phyloP scores from a whole-genome alignment of 148 eudicot genomes.

The Persicaria tinctoria region DNA sequence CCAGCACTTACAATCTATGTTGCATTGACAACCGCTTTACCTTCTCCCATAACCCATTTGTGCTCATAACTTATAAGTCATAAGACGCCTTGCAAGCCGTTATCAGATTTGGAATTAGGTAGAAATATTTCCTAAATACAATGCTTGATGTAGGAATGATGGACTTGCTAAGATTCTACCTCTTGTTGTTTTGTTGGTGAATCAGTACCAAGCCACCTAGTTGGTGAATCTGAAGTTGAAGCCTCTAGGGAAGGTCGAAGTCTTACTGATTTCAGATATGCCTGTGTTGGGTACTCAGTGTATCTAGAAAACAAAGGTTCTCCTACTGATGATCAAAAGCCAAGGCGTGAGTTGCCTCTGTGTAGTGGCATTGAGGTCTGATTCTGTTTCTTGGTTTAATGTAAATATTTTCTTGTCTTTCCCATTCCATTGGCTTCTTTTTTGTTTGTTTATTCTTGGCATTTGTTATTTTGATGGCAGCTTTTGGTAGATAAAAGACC shows the following conservation, averaged over 20 bases:
- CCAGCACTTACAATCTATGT: too few relatives aligned
- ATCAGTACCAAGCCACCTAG: slow-evolving; percentile 62
- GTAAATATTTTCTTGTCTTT: not conserved
- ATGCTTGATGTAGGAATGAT: not conserved
- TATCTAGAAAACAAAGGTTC: slow-evolving; percentile 43
- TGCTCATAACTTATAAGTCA: too few relatives aligned
- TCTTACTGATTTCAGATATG: slow-evolving; percentile 67
- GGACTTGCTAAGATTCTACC: slow-evolving; percentile 7
- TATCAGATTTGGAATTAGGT: not conserved
- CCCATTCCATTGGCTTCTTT: not conserved
- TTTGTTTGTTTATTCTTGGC: not conserved
- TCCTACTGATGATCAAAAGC: slow-evolving; percentile 28
- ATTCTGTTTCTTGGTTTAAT: slow-evolving; percentile 9
- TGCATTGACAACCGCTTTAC: too few relatives aligned
- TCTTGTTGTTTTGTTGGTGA: slow-evolving; percentile 19
- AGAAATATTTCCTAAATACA: not conserved
- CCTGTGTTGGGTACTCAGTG: slow-evolving; percentile 85
- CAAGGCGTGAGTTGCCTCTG: slow-evolving; percentile 55
- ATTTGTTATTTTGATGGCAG: slow-evolving; percentile 24
- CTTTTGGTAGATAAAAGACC: slow-evolving; percentile 60
- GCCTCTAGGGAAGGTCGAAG: slow-evolving; percentile 72
- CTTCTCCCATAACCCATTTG: too few relatives aligned
- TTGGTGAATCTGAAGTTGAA: slow-evolving; percentile 69
- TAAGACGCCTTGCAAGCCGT: not conserved
- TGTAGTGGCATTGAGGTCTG: slow-evolving; percentile 84